Evolutionary conservation across 176 grass and related monocot genomes (phyloP), one percentile per base, ranked within the genome.

Genomic region (Microstegium vimineum): DNA sequence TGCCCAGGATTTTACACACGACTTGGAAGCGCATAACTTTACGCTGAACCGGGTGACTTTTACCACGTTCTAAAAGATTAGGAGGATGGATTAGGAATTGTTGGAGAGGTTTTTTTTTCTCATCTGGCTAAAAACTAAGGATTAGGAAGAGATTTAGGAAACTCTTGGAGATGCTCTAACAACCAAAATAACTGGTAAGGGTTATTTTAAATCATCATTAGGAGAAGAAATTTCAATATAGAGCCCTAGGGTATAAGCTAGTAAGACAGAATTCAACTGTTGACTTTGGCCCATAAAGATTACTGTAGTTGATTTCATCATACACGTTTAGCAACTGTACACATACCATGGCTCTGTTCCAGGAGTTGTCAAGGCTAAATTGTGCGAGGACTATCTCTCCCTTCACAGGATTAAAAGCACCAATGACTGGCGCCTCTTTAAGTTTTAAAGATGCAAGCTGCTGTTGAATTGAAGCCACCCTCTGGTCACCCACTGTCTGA

Each of bases 291-390:
- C 40, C 20, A 69, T 69, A 33, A 76, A 78, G 31, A 56, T 70
- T 54, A n/a, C n/a, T n/a, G n/a, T n/a, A 71, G 37, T 57, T 75
- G 27, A 28, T 69, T 75, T 71, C 34, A 82, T 57, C 36, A 47
- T 63, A 76, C 25, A 81, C 62, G 10, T 46, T 49, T 71, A 73
- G 61, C 69, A 75, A 80, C 25, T 33, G 31, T 70, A 60, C 35
- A 16, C 83, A 52, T 95, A 99, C 96, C 96, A 99, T 94, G 62
- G 96, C 96, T 81, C 96, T 91, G 67, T 99, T 99, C 96, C 96
- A 99, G 17, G 93, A 95, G 81, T 99, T 94, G 74, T 99, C 96
- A 15, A 90, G 27, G 51, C 86, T 90, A 85, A 99, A 99, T 45
- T 99, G 93, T 52, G 93, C 80, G 32, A 99, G 91, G 41, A 99